Conservation (phyloP, 2,329 filamentous ascomycete species). For the Epichloe sylvatica region DNA sequence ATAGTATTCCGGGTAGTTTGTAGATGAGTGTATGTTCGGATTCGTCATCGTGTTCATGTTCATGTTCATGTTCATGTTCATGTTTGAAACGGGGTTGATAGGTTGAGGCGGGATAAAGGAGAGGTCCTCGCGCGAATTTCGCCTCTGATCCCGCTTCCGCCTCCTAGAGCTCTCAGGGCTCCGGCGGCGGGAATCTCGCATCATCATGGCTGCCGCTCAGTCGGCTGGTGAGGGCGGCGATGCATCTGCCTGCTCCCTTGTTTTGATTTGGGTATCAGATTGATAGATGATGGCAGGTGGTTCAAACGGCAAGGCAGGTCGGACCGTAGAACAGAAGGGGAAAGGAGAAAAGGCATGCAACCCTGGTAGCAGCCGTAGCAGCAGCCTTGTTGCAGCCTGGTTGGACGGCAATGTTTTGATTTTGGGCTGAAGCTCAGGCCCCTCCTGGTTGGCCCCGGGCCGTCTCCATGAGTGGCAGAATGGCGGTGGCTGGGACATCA, state of each 20-base stretch:
- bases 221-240: conserved; percentile 8
- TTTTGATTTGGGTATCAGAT: background rate
- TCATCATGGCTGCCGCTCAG: conserved; percentile 33
- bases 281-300: background rate
- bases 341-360: background rate
- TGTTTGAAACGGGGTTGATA: conserved; percentile 6
- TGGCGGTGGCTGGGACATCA: conserved; percentile 4
- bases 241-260: conserved; percentile 6
- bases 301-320: background rate
- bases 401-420: conserved; percentile 6
- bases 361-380: background rate
- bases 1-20: conserved; percentile 1
- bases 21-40: conserved; percentile 1
- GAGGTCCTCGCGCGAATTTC: conserved; percentile 18
- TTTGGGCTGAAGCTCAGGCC: conserved; percentile 6
- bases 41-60: background rate
- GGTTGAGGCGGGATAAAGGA: conserved; percentile 9
- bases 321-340: background rate
- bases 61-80: conserved; percentile 4
- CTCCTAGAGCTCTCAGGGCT: conserved; percentile 42
- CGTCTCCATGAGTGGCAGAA: background rate
- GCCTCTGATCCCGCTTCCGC: conserved; percentile 25
- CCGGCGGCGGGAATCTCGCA: conserved; percentile 41
- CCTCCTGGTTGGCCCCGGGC: background rate
- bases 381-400: background rate